Evolutionary conservation across 148 eudicot species (phyloP).

Genomic region (Chenopodium berlandieri): DNA sequence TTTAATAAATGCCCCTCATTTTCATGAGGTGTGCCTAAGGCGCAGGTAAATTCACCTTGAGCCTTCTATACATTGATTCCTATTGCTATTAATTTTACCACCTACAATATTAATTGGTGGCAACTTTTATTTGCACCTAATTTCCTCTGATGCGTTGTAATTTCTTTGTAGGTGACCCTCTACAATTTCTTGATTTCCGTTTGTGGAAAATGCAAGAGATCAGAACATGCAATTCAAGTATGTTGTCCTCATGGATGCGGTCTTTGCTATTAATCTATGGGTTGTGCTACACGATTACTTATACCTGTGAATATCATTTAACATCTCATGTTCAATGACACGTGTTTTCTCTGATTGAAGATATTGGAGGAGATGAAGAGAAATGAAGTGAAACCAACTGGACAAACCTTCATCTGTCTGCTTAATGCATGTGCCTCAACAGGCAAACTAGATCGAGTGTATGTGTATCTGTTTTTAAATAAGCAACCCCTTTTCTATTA

Average conservation of each 20-base stretch:
- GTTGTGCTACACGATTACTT: not conserved
- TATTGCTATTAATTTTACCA: not conserved
- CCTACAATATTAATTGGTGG: not conserved
- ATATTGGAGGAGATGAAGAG: slow-evolving; percentile 91
- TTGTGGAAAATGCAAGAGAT: slow-evolving; percentile 74
- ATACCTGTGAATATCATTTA: not conserved
- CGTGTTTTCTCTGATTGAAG: slow-evolving; percentile 37
- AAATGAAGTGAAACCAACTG: slow-evolving; percentile 90
- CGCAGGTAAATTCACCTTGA: no score
- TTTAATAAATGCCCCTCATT: no score
- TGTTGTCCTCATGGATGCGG: slow-evolving; percentile 19
- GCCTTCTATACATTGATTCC: not conserved
- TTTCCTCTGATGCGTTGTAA: not conserved
- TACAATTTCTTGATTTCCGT: slow-evolving; percentile 85
- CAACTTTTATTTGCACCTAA: not conserved
- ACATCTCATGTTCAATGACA: not conserved
- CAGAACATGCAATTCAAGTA: slow-evolving; percentile 74
- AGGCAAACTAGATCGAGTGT: slow-evolving; percentile 87
- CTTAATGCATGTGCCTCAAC: slow-evolving; percentile 85
- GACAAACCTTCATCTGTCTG: slow-evolving; percentile 85
- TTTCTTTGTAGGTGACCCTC: slow-evolving; percentile 54
- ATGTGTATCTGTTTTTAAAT: slow-evolving; percentile 33
- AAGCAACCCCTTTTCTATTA: not conserved
- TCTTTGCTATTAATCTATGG: not conserved
- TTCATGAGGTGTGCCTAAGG: no score